Percentiles rank a stretch among this genome's conserved stretches.
Conservation (phyloP, 2,329 filamentous ascomycete genomes). For the Sporothrix euskadiensis region DNA sequence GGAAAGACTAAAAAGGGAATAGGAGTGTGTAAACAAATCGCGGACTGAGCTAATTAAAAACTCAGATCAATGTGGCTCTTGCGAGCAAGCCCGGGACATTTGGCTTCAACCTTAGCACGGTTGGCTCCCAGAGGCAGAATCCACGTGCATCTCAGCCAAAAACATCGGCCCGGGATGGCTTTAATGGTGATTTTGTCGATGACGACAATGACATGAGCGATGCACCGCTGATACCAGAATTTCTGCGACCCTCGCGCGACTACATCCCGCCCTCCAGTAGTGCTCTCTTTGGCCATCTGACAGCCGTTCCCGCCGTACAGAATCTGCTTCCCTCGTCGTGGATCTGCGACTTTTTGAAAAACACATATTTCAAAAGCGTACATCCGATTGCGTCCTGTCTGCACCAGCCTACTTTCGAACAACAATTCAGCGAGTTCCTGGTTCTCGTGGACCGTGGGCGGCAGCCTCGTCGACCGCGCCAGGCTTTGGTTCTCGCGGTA, state of each 20-base stretch:
- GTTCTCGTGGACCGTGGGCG: conserved; percentile 58
- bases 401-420: conserved; percentile 67
- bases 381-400: conserved; percentile 68
- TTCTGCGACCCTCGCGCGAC: conserved; percentile 63
- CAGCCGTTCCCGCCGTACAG: conserved; percentile 53
- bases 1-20: no score
- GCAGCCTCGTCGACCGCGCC: conserved; percentile 37
- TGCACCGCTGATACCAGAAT: conserved; percentile 47
- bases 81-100: conserved; percentile 20
- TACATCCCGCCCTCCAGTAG: conserved; percentile 69
- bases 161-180: neutral
- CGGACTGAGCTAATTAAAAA: neutral
- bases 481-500: conserved; percentile 68
- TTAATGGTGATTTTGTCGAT: neutral
- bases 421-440: conserved; percentile 67
- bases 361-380: conserved; percentile 67
- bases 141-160: neutral
- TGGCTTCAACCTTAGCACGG: conserved; percentile 1
- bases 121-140: neutral
- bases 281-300: conserved; percentile 62
- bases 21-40: neutral
- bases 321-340: conserved; percentile 61
- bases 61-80: conserved; percentile 29
- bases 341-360: conserved; percentile 62
- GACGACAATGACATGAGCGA: conserved; percentile 28